These are phyloP conservation scores for Saturnispora silvae DNA, from an alignment of 805 yeast species.

Conservation along the genomic window DNA sequence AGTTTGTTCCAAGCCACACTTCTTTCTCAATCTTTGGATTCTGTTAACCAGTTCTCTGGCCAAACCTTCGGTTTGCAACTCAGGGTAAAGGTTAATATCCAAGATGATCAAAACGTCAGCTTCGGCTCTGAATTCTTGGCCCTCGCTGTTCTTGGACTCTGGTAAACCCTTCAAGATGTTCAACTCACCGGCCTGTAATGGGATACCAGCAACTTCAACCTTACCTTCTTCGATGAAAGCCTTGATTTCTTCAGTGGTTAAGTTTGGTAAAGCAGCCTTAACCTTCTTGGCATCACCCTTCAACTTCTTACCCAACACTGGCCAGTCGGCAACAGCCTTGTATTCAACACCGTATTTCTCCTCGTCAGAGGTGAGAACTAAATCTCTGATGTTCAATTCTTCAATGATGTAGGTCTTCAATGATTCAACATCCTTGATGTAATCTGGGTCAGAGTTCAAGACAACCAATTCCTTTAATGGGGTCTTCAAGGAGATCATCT, in stretches of 20 bases:
- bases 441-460: conserved; percentile 65
- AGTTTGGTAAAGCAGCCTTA: conserved; percentile 80
- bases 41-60: conserved; percentile 96
- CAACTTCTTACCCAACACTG: conserved; percentile 92
- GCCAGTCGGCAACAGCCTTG: conserved; percentile 97
- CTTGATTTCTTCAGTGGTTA: conserved; percentile 78
- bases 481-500: conserved; percentile 84
- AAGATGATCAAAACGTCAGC: conserved; percentile 82
- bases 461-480: conserved; percentile 86
- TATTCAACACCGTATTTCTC: conserved; percentile 84
- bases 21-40: conserved; percentile 94
- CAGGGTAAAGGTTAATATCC: conserved; percentile 81
- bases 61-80: conserved; percentile 84
- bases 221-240: conserved; percentile 60
- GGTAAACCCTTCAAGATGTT: conserved; percentile 85
- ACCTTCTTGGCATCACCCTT: conserved; percentile 90
- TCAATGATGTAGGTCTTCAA: conserved; percentile 73
- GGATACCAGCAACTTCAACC: conserved; percentile 81
- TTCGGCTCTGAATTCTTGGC: conserved; percentile 81
- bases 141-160: conserved; percentile 48
- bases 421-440: conserved; percentile 67
- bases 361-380: conserved; percentile 84
- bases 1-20: conserved; percentile 87
- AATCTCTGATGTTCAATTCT: conserved; percentile 85
- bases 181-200: conserved; percentile 77